Conservation (phyloP, 2,329 filamentous ascomycete genomes). For the Xylariales sp. region DNA sequence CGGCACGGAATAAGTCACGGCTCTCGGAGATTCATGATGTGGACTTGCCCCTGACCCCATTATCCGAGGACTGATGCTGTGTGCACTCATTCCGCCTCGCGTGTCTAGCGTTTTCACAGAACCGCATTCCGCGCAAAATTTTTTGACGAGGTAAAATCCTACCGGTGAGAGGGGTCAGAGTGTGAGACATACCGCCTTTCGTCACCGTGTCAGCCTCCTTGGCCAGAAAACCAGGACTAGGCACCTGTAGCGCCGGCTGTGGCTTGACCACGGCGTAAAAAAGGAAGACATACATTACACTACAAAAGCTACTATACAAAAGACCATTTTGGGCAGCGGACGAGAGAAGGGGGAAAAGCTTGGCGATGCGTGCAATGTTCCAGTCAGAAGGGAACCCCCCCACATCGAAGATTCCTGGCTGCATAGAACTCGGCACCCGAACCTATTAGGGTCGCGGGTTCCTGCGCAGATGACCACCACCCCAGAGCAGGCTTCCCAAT, state of each 20-base stretch:
- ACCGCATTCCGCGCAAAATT: neutral
- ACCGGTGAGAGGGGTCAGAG: neutral
- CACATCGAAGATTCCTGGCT: constrained; percentile 15
- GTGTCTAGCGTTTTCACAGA: neutral
- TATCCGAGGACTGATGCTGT: neutral
- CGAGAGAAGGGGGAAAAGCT: constrained; percentile 8
- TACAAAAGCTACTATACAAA: neutral
- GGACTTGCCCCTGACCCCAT: neutral
- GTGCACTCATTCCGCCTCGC: neutral
- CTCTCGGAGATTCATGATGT: neutral
- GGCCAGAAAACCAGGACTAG: neutral
- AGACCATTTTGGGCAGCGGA: neutral
- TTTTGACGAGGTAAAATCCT: neutral
- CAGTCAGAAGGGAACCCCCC: constrained; percentile 26
- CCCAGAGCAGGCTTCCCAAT: constrained; percentile 35
- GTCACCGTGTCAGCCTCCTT: constrained; percentile 13
- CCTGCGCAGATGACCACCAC: constrained; percentile 52
- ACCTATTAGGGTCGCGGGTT: constrained; percentile 52
- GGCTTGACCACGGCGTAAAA: constrained; percentile 18
- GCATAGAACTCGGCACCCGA: constrained; percentile 39
- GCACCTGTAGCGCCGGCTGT: constrained; percentile 2
- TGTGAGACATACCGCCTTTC: constrained; percentile 2
- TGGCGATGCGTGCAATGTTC: constrained; percentile 29
- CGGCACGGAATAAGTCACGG: neutral
- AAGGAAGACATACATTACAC: neutral